Evolutionary conservation across 225 moss, liverwort and hornwort species (phyloP), one percentile per base, ranked within the genome.

Genomic region (Pseudisothecium myosuroides): DNA sequence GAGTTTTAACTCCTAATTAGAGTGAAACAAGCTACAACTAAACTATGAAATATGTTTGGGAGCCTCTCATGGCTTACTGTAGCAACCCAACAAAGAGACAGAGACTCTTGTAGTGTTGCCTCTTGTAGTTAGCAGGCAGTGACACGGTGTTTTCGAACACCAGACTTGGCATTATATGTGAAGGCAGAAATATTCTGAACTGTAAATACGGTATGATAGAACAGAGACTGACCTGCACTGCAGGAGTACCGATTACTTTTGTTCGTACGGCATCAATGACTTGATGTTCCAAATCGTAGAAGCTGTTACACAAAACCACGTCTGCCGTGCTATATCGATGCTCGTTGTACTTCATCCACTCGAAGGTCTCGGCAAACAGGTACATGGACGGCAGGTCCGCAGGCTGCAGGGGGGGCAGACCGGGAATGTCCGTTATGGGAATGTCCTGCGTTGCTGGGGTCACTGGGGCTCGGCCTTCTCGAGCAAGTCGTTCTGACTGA

Each of bases 221-320:
- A 34, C 27, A 55, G 20, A 84, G 55, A 43, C 83, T 85, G 82
- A 94, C 92, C 92, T 91, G 71, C 81, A 94, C 81, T 77, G 83
- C 88, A 50, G 90, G 76, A 74, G 79, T 37, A 10, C 91, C 90
- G 47, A 92, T 86, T 60, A 91, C 88, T 79, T 90, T 66, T 23
- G 71, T 77, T 12, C 88, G 91, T 60, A 94, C 61, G 60, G 81
- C 88, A 62, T 92, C 91, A 45, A 94, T 86, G 14, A 85, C 94
- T 32, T 60, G 75, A 52, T 85, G 85, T 82, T 94, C 94, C 75
- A 92, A 67, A 87, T 59, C 87, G 82, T 92, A 92, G 92, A 94
- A 92, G 71, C 80, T 94, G 82, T 90, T 92, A 13, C 68, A 41
- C 52, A 94, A 76, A 56, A 94, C 50, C 71, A 94, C 88, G 76